Evolutionary conservation across 2,329 filamentous ascomycete species (phyloP).

Genomic region (Penicillium sp.): DNA sequence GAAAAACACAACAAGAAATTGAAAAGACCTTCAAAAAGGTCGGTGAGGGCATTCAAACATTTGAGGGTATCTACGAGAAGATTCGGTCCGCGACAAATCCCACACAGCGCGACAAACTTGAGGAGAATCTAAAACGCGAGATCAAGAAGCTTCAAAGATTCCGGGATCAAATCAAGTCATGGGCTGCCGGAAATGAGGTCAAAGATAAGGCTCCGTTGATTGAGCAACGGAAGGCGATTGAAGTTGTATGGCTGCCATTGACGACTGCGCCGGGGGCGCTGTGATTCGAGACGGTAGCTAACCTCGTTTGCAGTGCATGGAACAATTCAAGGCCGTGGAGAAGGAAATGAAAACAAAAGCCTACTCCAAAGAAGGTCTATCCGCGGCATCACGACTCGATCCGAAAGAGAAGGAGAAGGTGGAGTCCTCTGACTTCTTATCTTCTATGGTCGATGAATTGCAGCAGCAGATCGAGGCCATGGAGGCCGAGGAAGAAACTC

Average conservation of each 20-base stretch:
- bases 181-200: conserved; percentile 97
- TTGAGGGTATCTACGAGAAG: conserved; percentile 96
- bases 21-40: conserved; percentile 99
- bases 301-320: conserved; percentile 58
- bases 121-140: conserved; percentile 96
- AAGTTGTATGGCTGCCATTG: conserved; percentile 60
- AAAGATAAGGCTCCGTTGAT: conserved; percentile 96
- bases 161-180: conserved; percentile 99
- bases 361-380: conserved; percentile 95
- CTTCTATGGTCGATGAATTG: conserved; percentile 81
- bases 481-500: conserved; percentile 79
- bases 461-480: conserved; percentile 88
- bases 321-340: conserved; percentile 99
- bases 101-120: conserved; percentile 95
- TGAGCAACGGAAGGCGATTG: conserved; percentile 91
- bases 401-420: conserved; percentile 96
- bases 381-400: conserved; percentile 84
- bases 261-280: background rate
- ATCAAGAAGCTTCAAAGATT: conserved; percentile 99
- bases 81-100: conserved; percentile 87
- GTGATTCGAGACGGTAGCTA: too few relatives aligned
- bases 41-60: conserved; percentile 81
- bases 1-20: conserved; percentile 96
- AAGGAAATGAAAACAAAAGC: conserved; percentile 99
- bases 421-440: conserved; percentile 80